Base-by-base conservation (phyloP, 495 filamentous ascomycete species). In the Hyaloscypha finlandica region DNA sequence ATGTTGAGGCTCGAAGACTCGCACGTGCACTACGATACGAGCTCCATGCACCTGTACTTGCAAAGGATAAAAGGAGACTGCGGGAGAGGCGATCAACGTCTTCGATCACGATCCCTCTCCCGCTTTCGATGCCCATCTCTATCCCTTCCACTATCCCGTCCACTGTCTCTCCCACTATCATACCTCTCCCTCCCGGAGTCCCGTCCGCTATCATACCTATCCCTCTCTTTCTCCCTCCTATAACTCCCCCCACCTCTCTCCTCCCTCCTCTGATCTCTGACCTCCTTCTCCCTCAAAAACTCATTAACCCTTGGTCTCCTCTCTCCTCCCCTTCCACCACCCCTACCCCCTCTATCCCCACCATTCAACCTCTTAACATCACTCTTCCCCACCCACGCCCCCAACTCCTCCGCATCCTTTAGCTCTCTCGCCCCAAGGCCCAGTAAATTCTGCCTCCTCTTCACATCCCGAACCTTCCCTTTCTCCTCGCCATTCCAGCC, bases 401-500 rank as follows among this genome's bases (percentile, higher is more conserved):
- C 91, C 16, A 90, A 73, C 69, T 97, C 93, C 52, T 89, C 86
- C 52, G 90, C 91, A 14, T 86, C 88, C 22, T 90, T 90, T 5
- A 83, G 80, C 59, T 90, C 86, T 72, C 89, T 90, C 11, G 91
- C 91, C 4, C 95, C 95, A 35, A 99, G 88, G 0, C 96, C 95
- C 32, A 97, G 79, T 51, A 95, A 82, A 25, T 92, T 92, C 29
- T 92, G 90, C 29, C 93, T 83, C 37, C 87, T 84, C 74, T 90
- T 87, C 53, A 59, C 77, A 73, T 74, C 83, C 77, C 71, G 80
- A 64, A 60, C 83, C 71, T 45, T 25, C 3, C 64, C 67, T 39
- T 85, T 82, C 74, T 84, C 83, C 65, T 94, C 86, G 1, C 94
- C 94, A 66, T 97, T 92, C 94, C 94, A 97, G 5, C 95, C 95